phyloP scores from a whole-genome alignment of 2,329 filamentous ascomycete species.

The Talaromyces sp. region DNA sequence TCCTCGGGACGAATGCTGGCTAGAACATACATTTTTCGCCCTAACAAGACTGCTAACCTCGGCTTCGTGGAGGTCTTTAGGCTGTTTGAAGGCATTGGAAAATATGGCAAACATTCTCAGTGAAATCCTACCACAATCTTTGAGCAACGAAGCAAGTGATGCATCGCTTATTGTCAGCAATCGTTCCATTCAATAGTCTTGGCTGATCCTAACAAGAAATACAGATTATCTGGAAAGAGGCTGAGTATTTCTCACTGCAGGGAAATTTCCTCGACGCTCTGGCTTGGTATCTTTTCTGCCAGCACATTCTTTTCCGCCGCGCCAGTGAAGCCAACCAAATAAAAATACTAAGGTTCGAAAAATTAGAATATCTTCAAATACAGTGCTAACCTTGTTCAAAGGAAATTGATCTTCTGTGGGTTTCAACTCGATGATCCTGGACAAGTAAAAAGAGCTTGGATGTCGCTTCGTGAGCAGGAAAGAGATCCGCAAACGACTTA shows the following conservation, averaged over 20 bases:
- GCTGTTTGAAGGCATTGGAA: constrained; percentile 28
- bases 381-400: constrained; percentile 28
- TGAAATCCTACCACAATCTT: constrained; percentile 39
- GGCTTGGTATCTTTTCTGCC: constrained; percentile 67
- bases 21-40: constrained; percentile 65
- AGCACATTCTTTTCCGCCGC: constrained; percentile 63
- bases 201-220: constrained; percentile 7
- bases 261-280: constrained; percentile 54
- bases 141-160: constrained; percentile 59
- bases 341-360: constrained; percentile 60
- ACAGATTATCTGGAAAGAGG: constrained; percentile 75
- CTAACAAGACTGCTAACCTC: constrained; percentile 62
- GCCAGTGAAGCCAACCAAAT: constrained; percentile 62
- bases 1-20: constrained; percentile 52
- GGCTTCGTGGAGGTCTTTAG: constrained; percentile 29
- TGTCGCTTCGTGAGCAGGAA: constrained; percentile 56
- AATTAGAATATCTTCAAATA: background rate
- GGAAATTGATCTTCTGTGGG: constrained; percentile 69
- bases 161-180: constrained; percentile 37
- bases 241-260: constrained; percentile 57
- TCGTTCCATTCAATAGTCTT: background rate
- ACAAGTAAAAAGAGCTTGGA: constrained; percentile 47
- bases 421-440: constrained; percentile 53
- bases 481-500: constrained; percentile 65
- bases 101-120: constrained; percentile 31